Evolutionary conservation across 2,329 filamentous ascomycete genomes (phyloP).

Genomic region (Metarhizium brunneum): DNA sequence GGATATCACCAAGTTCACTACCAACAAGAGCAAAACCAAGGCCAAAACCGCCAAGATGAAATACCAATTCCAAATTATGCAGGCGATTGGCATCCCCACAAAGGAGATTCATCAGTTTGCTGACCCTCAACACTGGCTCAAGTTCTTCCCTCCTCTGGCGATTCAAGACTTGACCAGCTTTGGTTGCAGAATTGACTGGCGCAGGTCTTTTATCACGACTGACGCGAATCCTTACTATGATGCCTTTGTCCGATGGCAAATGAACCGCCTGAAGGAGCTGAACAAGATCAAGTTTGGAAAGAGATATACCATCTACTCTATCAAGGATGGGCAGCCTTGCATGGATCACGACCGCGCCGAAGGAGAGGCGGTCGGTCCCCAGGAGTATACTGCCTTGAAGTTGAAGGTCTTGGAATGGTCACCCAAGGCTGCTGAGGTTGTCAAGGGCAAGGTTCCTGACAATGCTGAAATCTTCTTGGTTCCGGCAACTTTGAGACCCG

Average conservation of each 20-base stretch:
- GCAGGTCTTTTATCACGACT: conserved; percentile 85
- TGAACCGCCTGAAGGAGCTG: conserved; percentile 81
- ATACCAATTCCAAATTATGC: conserved; percentile 94
- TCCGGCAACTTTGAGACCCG: conserved; percentile 82
- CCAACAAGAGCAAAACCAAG: conserved; percentile 85
- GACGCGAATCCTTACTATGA: conserved; percentile 97
- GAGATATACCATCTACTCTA: conserved; percentile 78
- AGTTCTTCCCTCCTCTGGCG: conserved; percentile 61
- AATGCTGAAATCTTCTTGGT: conserved; percentile 79
- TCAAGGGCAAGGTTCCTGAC: conserved; percentile 71
- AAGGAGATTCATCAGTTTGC: conserved; percentile 91
- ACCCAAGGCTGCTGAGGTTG: conserved; percentile 57
- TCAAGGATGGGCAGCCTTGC: conserved; percentile 36
- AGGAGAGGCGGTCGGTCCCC: conserved; percentile 52
- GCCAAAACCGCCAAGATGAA: conserved; percentile 89
- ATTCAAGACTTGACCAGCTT: conserved; percentile 73
- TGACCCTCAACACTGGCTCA: conserved; percentile 83
- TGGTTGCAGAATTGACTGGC: conserved; percentile 86
- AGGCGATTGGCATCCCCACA: conserved; percentile 75
- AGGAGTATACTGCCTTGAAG: conserved; percentile 91
- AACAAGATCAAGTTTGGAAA: conserved; percentile 92
- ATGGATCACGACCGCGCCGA: conserved; percentile 39
- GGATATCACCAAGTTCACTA: conserved; percentile 83
- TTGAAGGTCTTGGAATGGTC: conserved; percentile 87
- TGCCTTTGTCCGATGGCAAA: conserved; percentile 92